Percentiles rank a stretch among this genome's conserved stretches.
Evolutionary conservation across 176 grass and related monocot genomes (phyloP).

Genomic region (Lolium multiflorum): DNA sequence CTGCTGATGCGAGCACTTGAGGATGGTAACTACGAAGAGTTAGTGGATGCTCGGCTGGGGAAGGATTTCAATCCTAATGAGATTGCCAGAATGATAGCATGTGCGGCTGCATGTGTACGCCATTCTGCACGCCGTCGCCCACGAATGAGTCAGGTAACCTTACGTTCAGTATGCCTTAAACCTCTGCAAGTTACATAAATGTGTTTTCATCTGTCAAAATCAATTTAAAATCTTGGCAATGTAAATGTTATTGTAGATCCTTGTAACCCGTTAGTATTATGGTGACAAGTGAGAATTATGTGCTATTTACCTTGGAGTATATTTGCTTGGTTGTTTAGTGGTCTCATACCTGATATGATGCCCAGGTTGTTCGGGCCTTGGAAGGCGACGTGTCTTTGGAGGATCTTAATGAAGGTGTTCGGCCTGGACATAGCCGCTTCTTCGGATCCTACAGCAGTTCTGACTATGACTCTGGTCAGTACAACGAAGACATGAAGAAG

Average conservation of each 20-base stretch:
- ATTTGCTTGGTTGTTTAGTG: background rate
- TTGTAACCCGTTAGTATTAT: background rate
- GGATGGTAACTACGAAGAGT: conserved; percentile 65
- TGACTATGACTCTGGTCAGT: conserved; percentile 82
- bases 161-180: background rate
- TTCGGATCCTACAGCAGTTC: conserved; percentile 78
- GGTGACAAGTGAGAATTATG: background rate
- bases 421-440: conserved; percentile 77
- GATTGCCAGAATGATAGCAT: conserved; percentile 89
- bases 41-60: conserved; percentile 72
- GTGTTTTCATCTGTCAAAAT: background rate
- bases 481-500: conserved; percentile 93
- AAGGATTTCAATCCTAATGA: conserved; percentile 79
- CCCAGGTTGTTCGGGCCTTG: conserved; percentile 82
- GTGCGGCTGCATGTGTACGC: conserved; percentile 92
- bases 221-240: background rate
- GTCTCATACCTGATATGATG: conserved; percentile 10
- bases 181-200: background rate
- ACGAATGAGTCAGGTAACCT: conserved; percentile 93
- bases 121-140: conserved; percentile 91
- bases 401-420: conserved; percentile 77
- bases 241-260: background rate
- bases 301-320: background rate
- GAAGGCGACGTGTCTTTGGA: conserved; percentile 92
- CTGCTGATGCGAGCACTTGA: conserved; percentile 78